Evolutionary conservation across 495 filamentous ascomycete species (phyloP), one percentile per base, ranked within the genome.

Genomic region (Pyrenula aspistea): DNA sequence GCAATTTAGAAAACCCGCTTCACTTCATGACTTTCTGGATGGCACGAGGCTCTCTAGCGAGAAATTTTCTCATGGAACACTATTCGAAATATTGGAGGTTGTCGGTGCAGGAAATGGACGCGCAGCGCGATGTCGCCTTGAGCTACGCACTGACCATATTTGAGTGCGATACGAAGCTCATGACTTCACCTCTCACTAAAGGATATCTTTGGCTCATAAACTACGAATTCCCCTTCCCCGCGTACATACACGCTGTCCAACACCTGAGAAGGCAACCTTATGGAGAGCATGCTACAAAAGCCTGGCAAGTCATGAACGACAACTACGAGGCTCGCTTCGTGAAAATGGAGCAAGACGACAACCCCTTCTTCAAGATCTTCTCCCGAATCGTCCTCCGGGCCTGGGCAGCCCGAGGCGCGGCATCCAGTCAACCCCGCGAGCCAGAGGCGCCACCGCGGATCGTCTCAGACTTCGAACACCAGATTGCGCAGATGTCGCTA

Each of bases 1-100:
- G 77, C 53, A 62, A 81, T 55, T 65, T 63, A 4, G 70, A 73
- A 8, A 79, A 75, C 60, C 71, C 79, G 0, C 63, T 81, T 12
- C 78, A 83, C 58, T 75, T 68, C 56, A 75, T 80, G 68, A 77
- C 79, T 0, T 68, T 79, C 11, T 83, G 76, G 79, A 67, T 59
- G 36, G 62, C 70, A n/a, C 68, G 77, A 36, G 65, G 36, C 0
- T 61, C 67, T 11, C 52, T 83, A 49, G 73, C 80, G 0, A 80
- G 73, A 68, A 55, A 12, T 51, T 66, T 66, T 25, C 67, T 84
- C 1, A 11, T 79, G 24, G 73, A 81, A 57, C 59, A 75, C 56
- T 73, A 76, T 59, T 67, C 71, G 2, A 67, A 48, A 59, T 62
- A 62, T 48, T 61, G 61, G 0, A 55, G 51, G 10, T 60, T 61